Evolutionary conservation across 495 filamentous ascomycete genomes (phyloP).

Genomic region (Durotheca rogersii): DNA sequence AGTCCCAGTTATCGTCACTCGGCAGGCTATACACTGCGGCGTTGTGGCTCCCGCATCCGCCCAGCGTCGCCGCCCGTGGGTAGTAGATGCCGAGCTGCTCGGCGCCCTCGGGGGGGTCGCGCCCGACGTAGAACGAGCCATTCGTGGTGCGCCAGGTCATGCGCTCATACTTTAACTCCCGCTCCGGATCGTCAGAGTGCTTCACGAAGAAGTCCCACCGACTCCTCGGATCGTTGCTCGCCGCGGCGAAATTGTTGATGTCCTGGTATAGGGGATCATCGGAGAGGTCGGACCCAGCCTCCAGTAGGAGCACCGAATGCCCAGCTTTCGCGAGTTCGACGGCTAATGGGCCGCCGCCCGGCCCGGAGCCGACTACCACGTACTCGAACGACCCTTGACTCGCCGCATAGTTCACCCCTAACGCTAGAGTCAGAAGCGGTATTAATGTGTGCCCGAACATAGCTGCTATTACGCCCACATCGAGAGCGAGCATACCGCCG

Average conservation of each 20-base stretch:
- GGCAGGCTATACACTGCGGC: conserved; percentile 31
- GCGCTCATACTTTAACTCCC: conserved; percentile 38
- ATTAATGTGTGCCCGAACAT: conserved; percentile 9
- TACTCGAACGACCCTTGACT: conserved; percentile 51
- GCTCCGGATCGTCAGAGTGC: conserved; percentile 41
- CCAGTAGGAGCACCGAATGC: conserved; percentile 55
- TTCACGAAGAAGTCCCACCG: conserved; percentile 50
- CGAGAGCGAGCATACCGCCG: neutral
- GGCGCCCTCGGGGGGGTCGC: conserved; percentile 36
- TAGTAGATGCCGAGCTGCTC: conserved; percentile 39
- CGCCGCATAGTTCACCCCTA: conserved; percentile 9
- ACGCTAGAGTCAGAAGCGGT: conserved; percentile 3
- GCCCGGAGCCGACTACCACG: conserved; percentile 59
- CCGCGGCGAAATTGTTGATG: conserved; percentile 13
- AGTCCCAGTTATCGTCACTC: conserved; percentile 35
- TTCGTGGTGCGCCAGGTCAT: conserved; percentile 37
- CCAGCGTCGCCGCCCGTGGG: conserved; percentile 35
- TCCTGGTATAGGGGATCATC: conserved; percentile 36
- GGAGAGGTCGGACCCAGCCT: conserved; percentile 60
- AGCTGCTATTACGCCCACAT: neutral
- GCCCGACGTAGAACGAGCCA: conserved; percentile 43
- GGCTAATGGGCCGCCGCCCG: conserved; percentile 59
- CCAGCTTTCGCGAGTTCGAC: conserved; percentile 56
- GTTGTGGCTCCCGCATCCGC: conserved; percentile 37
- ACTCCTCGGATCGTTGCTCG: conserved; percentile 33